Evolutionary conservation across 768 basidiomycete species (phyloP).

Genomic region (Calocera viscosa): DNA sequence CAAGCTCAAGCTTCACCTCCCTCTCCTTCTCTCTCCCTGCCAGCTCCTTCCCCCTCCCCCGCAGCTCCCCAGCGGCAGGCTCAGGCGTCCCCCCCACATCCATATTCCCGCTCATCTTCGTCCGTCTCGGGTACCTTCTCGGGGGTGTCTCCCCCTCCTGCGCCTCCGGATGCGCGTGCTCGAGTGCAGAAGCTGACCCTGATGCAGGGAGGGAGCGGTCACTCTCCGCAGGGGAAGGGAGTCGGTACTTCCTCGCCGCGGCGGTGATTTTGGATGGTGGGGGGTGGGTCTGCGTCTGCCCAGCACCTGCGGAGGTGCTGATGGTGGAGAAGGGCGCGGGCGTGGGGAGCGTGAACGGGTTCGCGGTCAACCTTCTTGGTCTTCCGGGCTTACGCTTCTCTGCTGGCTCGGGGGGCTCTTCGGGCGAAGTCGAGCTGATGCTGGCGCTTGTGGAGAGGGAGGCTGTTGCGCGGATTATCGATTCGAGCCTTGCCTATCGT

Average conservation of each 20-base stretch:
- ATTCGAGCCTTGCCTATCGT: not conserved
- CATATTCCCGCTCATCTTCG: not conserved
- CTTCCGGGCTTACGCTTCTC: not conserved
- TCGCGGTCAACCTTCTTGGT: not conserved
- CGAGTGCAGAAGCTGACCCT: not conserved
- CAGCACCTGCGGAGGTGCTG: no score
- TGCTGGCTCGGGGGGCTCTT: not conserved
- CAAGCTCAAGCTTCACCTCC: conserved; percentile 18
- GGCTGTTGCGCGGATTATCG: not conserved
- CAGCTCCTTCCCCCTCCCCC: not conserved
- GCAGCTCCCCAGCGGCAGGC: not conserved
- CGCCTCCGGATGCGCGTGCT: not conserved
- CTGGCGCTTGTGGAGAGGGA: conserved; percentile 5
- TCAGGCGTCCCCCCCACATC: not conserved
- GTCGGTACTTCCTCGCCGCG: not conserved
- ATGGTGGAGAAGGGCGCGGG: conserved; percentile 1
- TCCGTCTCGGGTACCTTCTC: conserved; percentile 3
- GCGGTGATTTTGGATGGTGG: not conserved
- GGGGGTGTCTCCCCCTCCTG: not conserved
- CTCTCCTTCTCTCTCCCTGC: conserved; percentile 11
- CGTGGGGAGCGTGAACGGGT: not conserved
- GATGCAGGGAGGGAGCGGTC: not conserved
- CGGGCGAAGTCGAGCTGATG: not conserved
- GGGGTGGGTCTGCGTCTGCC: not conserved
- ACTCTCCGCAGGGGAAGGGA: not conserved